Percentiles rank a stretch among this genome's conserved stretches.
phyloP scores from a whole-genome alignment of 2,329 filamentous ascomycete species.

The Ilyonectria mors-panacis region DNA sequence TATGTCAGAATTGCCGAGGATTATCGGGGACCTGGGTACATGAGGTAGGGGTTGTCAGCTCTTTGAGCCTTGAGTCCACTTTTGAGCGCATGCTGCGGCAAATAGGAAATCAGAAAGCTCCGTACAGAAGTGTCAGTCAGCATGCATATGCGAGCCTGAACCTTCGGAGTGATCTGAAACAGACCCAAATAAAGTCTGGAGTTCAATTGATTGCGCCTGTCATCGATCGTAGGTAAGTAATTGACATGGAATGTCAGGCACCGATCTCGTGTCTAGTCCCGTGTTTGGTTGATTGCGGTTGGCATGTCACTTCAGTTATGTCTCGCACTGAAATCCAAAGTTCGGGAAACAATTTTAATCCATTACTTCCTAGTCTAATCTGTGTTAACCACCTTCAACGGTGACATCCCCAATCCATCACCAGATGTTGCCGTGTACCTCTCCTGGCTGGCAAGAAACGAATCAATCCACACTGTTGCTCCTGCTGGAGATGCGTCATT shows the following conservation, averaged over 20 bases:
- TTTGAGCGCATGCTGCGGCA: not conserved
- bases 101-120: too few relatives aligned
- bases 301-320: not conserved
- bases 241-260: too few relatives aligned
- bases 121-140: too few relatives aligned
- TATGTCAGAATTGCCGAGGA: not conserved
- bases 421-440: constrained; percentile 18
- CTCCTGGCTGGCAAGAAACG: constrained; percentile 21
- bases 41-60: not conserved
- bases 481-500: not conserved
- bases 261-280: not conserved
- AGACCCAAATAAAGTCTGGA: too few relatives aligned
- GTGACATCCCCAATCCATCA: constrained; percentile 26
- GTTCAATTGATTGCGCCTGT: too few relatives aligned
- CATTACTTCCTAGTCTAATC: constrained; percentile 29
- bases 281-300: not conserved
- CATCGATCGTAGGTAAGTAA: too few relatives aligned
- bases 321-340: not conserved
- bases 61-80: not conserved
- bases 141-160: too few relatives aligned
- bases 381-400: constrained; percentile 18
- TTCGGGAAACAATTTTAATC: not conserved
- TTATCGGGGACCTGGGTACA: not conserved
- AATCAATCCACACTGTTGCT: constrained; percentile 16
- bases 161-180: too few relatives aligned